These are phyloP conservation scores for Hyphopichia wangnamkhiaoensis DNA, from an alignment of 1,139 yeast genomes.

Conservation along the genomic window DNA sequence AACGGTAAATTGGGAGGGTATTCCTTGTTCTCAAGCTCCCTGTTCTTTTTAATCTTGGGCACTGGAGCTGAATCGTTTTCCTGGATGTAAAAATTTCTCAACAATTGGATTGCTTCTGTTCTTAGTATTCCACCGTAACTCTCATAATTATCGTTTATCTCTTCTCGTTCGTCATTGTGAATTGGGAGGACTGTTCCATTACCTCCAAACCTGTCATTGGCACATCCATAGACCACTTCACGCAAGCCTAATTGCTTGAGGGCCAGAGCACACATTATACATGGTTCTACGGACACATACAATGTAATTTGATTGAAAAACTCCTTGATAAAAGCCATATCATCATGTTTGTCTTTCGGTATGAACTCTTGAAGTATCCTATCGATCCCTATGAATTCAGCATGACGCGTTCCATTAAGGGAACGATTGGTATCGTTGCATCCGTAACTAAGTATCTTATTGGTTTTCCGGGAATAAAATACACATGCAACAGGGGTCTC, in stretches of 20 bases:
- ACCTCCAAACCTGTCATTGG: constrained; percentile 95
- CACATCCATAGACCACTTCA: constrained; percentile 84
- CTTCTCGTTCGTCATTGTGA: constrained; percentile 46
- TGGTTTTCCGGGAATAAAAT: constrained; percentile 50
- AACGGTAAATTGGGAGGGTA: constrained; percentile 52
- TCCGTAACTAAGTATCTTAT: constrained; percentile 68
- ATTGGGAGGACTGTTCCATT: constrained; percentile 82
- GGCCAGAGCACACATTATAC: constrained; percentile 97
- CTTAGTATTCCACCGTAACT: constrained; percentile 79
- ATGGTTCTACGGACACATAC: constrained; percentile 96
- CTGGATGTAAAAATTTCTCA: constrained; percentile 79
- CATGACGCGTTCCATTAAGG: constrained; percentile 83
- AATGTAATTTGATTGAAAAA: constrained; percentile 56
- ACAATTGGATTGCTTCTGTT: constrained; percentile 77
- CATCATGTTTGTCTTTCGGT: constrained; percentile 14
- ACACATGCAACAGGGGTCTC: constrained; percentile 75
- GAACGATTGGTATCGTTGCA: constrained; percentile 89
- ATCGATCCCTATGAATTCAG: constrained; percentile 84
- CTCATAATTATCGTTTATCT: constrained; percentile 40
- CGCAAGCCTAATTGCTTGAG: constrained; percentile 75
- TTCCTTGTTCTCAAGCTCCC: constrained; percentile 66
- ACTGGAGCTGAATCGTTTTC: constrained; percentile 85
- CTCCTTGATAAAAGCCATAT: constrained; percentile 16
- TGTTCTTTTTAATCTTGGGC: constrained; percentile 73
- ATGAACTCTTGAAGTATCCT: constrained; percentile 33